phyloP scores from a whole-genome alignment of 2,329 filamentous ascomycete genomes.

The Knufia fluminis region DNA sequence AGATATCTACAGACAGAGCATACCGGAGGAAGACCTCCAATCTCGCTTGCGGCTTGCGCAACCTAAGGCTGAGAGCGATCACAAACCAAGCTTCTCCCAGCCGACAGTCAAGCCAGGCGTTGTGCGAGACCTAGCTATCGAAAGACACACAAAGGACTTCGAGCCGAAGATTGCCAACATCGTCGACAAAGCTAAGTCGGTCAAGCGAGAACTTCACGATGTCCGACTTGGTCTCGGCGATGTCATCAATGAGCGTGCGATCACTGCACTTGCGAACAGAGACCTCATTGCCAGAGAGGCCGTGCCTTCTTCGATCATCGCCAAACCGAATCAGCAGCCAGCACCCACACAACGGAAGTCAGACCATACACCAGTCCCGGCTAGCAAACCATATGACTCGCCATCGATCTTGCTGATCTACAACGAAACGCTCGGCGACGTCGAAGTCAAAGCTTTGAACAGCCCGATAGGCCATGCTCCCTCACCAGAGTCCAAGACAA shows the following conservation, averaged over 20 bases:
- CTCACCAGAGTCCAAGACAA: slow-evolving; percentile 10
- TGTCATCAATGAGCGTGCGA: slow-evolving; percentile 6
- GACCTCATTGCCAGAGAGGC: not conserved
- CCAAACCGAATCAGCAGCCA: not conserved
- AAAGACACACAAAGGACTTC: slow-evolving; percentile 16
- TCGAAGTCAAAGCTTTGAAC: slow-evolving; percentile 17
- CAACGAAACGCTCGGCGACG: slow-evolving; percentile 11
- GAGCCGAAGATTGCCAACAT: slow-evolving; percentile 18
- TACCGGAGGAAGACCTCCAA: not conserved
- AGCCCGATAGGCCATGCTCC: not conserved
- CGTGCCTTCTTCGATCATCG: not conserved
- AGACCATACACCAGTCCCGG: not conserved
- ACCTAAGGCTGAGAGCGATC: not conserved
- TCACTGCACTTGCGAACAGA: not conserved
- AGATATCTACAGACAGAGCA: slow-evolving; percentile 21
- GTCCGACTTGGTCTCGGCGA: slow-evolving; percentile 2
- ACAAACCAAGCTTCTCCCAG: not conserved
- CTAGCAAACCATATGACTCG: slow-evolving; percentile 9
- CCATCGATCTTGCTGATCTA: slow-evolving; percentile 17
- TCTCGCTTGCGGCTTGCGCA: not conserved
- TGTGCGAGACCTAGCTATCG: slow-evolving; percentile 15
- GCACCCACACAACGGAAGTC: not conserved
- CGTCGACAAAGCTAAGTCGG: slow-evolving; percentile 14
- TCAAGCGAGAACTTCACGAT: slow-evolving; percentile 8
- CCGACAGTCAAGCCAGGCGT: slow-evolving; percentile 20